phyloP scores from a whole-genome alignment of 495 filamentous ascomycete species.

The Neurospora sp. region DNA sequence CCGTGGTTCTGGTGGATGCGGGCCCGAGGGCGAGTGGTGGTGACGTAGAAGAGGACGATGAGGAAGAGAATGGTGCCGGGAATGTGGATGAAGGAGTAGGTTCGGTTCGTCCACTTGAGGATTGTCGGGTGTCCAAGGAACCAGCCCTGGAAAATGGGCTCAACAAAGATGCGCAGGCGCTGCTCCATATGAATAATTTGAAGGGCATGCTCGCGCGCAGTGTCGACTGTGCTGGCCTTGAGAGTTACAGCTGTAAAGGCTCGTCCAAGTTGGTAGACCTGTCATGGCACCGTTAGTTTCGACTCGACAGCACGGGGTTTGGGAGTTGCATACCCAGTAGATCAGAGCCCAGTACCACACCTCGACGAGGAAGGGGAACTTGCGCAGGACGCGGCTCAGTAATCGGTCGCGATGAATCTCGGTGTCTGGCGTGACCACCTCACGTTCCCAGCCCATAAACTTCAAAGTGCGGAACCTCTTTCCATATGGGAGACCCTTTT shows the following conservation, averaged over 20 bases:
- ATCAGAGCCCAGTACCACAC: constrained; percentile 74
- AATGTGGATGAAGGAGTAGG: constrained; percentile 76
- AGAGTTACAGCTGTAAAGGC: constrained; percentile 48
- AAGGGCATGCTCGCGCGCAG: constrained; percentile 39
- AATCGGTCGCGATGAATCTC: constrained; percentile 18
- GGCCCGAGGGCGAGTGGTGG: constrained; percentile 38
- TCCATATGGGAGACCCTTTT: constrained; percentile 10
- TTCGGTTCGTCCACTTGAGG: constrained; percentile 43
- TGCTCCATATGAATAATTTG: constrained; percentile 52
- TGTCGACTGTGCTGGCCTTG: constrained; percentile 41
- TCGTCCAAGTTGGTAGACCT: constrained; percentile 28
- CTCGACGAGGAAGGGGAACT: constrained; percentile 67
- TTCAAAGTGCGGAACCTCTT: constrained; percentile 11
- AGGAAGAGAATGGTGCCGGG: constrained; percentile 64
- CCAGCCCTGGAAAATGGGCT: constrained; percentile 47
- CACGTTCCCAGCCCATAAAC: constrained; percentile 15
- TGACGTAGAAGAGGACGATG: constrained; percentile 58
- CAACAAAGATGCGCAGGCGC: constrained; percentile 53
- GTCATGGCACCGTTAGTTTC: background rate
- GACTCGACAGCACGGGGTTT: background rate
- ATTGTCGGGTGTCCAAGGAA: constrained; percentile 33
- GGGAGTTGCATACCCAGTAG: constrained; percentile 50
- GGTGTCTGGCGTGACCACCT: constrained; percentile 20
- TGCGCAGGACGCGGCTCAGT: constrained; percentile 44
- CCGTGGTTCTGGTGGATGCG: constrained; percentile 25